phyloP scores from a whole-genome alignment of 768 basidiomycete genomes.

The Lactifluus subvellereus region DNA sequence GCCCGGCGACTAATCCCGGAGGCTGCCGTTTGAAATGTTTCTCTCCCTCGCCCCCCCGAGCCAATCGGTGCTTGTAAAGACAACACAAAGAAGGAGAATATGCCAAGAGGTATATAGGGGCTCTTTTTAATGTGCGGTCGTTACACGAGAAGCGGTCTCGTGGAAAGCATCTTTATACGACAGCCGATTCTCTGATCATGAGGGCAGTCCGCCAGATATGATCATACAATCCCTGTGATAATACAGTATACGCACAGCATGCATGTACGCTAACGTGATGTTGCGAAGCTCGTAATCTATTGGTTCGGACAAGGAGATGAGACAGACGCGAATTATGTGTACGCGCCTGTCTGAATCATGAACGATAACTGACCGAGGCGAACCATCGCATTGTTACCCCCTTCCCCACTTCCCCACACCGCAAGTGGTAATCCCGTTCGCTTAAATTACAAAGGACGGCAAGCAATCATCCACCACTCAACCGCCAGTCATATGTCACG shows the following conservation, averaged over 20 bases:
- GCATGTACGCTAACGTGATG: background rate
- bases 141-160: no score
- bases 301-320: background rate
- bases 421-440: conserved; percentile 8
- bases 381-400: background rate
- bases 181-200: background rate
- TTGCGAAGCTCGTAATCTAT: background rate
- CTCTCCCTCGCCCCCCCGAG: no score
- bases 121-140: background rate
- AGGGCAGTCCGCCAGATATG: background rate
- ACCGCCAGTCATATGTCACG: no score
- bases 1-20: no score
- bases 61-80: no score
- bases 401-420: conserved; percentile 9
- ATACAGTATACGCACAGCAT: background rate
- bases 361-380: background rate
- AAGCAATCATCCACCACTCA: no score
- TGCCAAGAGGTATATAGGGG: background rate
- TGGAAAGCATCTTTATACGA: background rate
- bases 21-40: no score
- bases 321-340: background rate
- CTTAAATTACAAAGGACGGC: background rate
- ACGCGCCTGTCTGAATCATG: no score
- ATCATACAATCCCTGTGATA: background rate
- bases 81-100: background rate